phyloP scores from a whole-genome alignment of 371 early-diverging fungal species.

The Mortierella sp. region DNA sequence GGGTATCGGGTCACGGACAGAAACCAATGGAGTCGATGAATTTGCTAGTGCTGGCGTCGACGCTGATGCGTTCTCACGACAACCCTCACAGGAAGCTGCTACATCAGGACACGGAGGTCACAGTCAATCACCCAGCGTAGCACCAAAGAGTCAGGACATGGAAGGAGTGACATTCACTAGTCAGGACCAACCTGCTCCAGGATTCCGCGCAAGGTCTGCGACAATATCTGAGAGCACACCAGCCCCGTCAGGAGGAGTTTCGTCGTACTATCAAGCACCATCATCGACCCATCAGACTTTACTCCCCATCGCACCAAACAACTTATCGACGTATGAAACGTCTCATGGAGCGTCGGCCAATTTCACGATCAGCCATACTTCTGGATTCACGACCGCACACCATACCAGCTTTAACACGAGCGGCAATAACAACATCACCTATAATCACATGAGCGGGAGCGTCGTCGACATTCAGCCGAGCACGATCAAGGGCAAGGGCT shows the following conservation, averaged over 20 bases:
- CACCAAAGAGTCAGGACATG: slow-evolving; percentile 19
- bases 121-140: slow-evolving; percentile 13
- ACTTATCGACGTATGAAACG: not conserved
- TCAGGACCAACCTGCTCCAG: not conserved
- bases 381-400: slow-evolving; percentile 11
- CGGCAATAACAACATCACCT: slow-evolving; percentile 47
- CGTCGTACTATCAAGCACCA: not conserved
- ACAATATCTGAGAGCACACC: not conserved
- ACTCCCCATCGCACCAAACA: not conserved
- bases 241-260: not conserved
- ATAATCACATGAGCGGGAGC: slow-evolving; percentile 55
- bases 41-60: not conserved
- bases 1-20: not conserved
- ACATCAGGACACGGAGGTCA: not conserved
- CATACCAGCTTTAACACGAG: slow-evolving; percentile 11
- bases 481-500: slow-evolving; percentile 12
- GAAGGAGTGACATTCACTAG: slow-evolving; percentile 22
- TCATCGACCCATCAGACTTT: not conserved
- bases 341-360: not conserved
- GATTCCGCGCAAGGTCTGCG: slow-evolving; percentile 3
- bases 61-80: slow-evolving; percentile 1
- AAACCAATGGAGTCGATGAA: slow-evolving; percentile 15
- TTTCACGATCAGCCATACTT: slow-evolving; percentile 25
- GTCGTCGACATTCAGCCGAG: slow-evolving; percentile 42
- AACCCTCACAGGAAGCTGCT: slow-evolving; percentile 6